Base-by-base conservation (phyloP, 257 asterid genomes). In the Solanum infundibuliforme region DNA sequence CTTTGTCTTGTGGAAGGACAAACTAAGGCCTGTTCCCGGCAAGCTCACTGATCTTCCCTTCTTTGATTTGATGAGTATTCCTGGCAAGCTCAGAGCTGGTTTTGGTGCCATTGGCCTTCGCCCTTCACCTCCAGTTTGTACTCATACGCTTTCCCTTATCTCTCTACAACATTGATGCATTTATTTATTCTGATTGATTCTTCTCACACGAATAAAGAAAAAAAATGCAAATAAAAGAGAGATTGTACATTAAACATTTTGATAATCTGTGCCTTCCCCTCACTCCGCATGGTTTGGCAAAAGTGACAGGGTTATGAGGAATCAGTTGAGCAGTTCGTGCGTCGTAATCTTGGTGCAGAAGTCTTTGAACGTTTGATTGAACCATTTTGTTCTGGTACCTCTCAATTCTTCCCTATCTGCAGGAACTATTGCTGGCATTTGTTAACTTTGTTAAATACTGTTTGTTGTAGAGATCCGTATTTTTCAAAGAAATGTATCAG, bases 331-430 rank as follows among this genome's bases (percentile, higher is more conserved):
- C 94, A 97, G 92, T 97, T 97, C 87, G 98, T 97, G 69, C 95
- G 98, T 89, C 98, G 99, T 16, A 97, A 97, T 92, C 98, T 97
- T 34, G 99, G 99, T 2, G 91, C 52, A 35, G 98, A 97, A 91
- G 98, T 97, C 85, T 97, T 97, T 91, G 98, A 97, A 89, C 98
- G 99, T 87, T 90, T 97, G 90, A 97, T 97, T 38, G 99, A 97
- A 92, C 99, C 99, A 23, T 97, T 97, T 90, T 97, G 99, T 92
- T 95, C 99, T 46, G 99, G 99, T 95, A 93, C 34, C 5, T 87
- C 13, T 25, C 38, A 34, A 68, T 72, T 43, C 66, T 35, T 36
- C 29, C 82, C 20, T 35, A 18, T 72, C 41, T 72, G 7, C 79
- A 72, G 60, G 35, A 76, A 39, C 36, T 77, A 77, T 32, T 76